Base-by-base conservation (phyloP, 257 asterid genomes). In the Linaria vulgaris region DNA sequence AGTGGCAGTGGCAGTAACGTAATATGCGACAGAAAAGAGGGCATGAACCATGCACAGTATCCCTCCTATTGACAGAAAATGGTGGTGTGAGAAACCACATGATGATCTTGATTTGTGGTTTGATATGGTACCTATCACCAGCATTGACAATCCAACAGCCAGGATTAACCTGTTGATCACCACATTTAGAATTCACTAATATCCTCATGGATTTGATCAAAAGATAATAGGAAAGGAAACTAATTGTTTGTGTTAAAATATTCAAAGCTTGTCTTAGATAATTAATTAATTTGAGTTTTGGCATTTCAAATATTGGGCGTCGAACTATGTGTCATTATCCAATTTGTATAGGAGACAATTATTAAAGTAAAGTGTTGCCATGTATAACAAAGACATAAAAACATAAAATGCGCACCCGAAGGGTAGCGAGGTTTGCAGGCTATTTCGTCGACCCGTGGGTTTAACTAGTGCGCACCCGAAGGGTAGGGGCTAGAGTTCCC, bases 41-140 rank as follows among this genome's bases (percentile, higher is more conserved):
- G 85, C 84, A 69, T 91, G 98, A 38, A 84, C 81, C 61, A 88
- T 63, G 77, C 95, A 88, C 61, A 81, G 38, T 53, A 86, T 77
- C 62, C 96, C 98, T 72, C 98, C 98, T 11, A 70, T 75, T 0
- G 94, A 82, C 56, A 91, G 74, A 56, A 86, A 84, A 63, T 84
- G 88, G 57, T 83, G 96, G 76, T 88, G 81, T 24, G 85, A 51
- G 53, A 91, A 76, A 3, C 98, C 98, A 66, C 98, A 91, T 0
- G 94, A 79, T 46, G 89, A 75, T 72, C 89, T 83, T 53, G 91
- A 79, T 68, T 88, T 83, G 31, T 55, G 74, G 76, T 91, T 91
- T 24, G 98, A 78, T 64, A 73, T 70, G 31, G 87, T 88, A 24
- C 96, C 96, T 1, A 86, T 78, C 63, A 81, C 95, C 74, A 91